Percentiles rank a stretch among this genome's conserved stretches.
These are phyloP conservation scores for Rhytidhysteron rufulum DNA, from an alignment of 2,329 filamentous ascomycete genomes.

Conservation along the genomic window DNA sequence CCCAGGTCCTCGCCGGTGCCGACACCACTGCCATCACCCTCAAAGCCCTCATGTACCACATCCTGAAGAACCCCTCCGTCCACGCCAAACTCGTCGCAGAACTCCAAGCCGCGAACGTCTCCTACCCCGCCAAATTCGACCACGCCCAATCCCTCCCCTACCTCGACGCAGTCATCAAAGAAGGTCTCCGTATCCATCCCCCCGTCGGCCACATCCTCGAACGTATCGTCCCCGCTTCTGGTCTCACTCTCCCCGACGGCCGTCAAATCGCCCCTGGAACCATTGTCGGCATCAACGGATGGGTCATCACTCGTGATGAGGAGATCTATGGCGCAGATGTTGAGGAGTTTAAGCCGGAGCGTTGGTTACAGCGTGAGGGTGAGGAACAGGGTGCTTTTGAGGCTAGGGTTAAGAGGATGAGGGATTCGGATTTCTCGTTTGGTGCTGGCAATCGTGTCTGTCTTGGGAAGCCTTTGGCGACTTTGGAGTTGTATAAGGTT, in stretches of 20 bases:
- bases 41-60: slow-evolving; percentile 23
- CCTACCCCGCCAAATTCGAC: slow-evolving; percentile 16
- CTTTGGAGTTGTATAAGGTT: slow-evolving; percentile 45
- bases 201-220: slow-evolving; percentile 28
- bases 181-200: slow-evolving; percentile 44
- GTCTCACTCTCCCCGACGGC: slow-evolving; percentile 18
- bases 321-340: slow-evolving; percentile 18
- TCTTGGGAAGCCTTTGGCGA: slow-evolving; percentile 23
- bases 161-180: slow-evolving; percentile 46
- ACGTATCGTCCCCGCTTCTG: slow-evolving; percentile 23
- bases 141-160: slow-evolving; percentile 35
- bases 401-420: slow-evolving; percentile 25
- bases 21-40: slow-evolving; percentile 25
- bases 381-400: slow-evolving; percentile 15
- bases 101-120: slow-evolving; percentile 15
- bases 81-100: slow-evolving; percentile 20
- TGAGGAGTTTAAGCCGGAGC: slow-evolving; percentile 22
- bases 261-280: slow-evolving; percentile 24
- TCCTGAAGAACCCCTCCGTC: slow-evolving; percentile 16
- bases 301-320: slow-evolving; percentile 20
- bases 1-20: slow-evolving; percentile 28
- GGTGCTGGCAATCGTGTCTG: slow-evolving; percentile 27
- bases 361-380: slow-evolving; percentile 26
- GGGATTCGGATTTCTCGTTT: slow-evolving; percentile 30
- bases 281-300: slow-evolving; percentile 30